Conservation (phyloP, 2,329 filamentous ascomycete species). For the Mollisiaceae sp. region DNA sequence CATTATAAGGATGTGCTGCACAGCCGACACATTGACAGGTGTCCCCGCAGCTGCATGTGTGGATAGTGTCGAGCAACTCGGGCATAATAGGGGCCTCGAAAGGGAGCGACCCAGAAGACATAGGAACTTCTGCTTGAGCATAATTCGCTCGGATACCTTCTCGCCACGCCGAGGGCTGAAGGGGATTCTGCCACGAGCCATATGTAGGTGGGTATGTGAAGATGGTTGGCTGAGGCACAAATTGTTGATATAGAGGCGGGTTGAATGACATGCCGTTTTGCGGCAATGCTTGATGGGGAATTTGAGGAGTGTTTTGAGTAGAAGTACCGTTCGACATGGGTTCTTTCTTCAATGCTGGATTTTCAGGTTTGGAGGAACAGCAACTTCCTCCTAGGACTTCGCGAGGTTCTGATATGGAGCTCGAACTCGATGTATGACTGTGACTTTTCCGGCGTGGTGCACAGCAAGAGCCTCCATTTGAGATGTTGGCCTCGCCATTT, state of each 20-base stretch:
- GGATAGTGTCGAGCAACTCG: conserved; percentile 40
- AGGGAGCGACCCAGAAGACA: conserved; percentile 24
- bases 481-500: neutral
- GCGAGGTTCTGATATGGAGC: conserved; percentile 30
- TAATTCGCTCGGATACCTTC: conserved; percentile 51
- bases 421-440: conserved; percentile 35
- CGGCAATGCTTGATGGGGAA: conserved; percentile 35
- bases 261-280: conserved; percentile 35
- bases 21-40: conserved; percentile 72
- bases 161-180: conserved; percentile 59
- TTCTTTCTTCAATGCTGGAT: conserved; percentile 29
- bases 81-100: conserved; percentile 45
- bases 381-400: conserved; percentile 41
- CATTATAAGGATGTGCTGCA: conserved; percentile 70
- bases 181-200: conserved; percentile 59
- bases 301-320: conserved; percentile 30
- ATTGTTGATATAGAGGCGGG: conserved; percentile 32
- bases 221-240: conserved; percentile 49
- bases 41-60: conserved; percentile 67
- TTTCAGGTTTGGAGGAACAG: conserved; percentile 45
- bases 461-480: conserved; percentile 32
- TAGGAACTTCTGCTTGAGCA: conserved; percentile 42
- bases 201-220: conserved; percentile 60
- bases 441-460: conserved; percentile 34
- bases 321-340: conserved; percentile 22